Percentiles rank a stretch among this genome's conserved stretches.
phyloP scores from a whole-genome alignment of 768 basidiomycete species.

The Paxillus rubicundulus region DNA sequence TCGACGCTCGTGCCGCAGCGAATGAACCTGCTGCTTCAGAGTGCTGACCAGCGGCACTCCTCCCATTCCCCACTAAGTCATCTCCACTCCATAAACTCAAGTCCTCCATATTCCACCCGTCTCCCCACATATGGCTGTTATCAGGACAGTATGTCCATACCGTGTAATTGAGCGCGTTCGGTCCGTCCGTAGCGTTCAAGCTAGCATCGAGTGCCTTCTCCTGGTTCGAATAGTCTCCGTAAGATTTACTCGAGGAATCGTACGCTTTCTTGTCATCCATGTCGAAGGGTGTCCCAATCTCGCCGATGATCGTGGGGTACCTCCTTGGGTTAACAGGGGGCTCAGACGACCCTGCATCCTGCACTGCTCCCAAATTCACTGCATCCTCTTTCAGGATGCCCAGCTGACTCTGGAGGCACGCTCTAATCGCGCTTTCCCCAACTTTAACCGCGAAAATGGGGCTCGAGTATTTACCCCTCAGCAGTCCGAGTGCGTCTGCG shows the following conservation, averaged over 20 bases:
- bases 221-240: slow-evolving; percentile 76
- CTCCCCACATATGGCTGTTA: slow-evolving; percentile 84
- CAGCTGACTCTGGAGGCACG: slow-evolving; percentile 79
- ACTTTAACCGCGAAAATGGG: slow-evolving; percentile 72
- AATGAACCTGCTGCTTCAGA: neutral
- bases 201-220: slow-evolving; percentile 87
- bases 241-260: slow-evolving; percentile 42
- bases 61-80: slow-evolving; percentile 43
- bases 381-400: slow-evolving; percentile 75
- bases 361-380: slow-evolving; percentile 47
- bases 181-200: slow-evolving; percentile 73
- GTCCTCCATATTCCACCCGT: slow-evolving; percentile 97
- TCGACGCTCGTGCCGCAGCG: slow-evolving; percentile 15
- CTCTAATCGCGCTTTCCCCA: slow-evolving; percentile 81
- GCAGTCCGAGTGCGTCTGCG: slow-evolving; percentile 89
- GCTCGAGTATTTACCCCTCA: slow-evolving; percentile 76
- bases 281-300: slow-evolving; percentile 94
- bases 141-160: slow-evolving; percentile 89
- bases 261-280: slow-evolving; percentile 88
- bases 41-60: neutral
- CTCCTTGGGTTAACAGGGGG: slow-evolving; percentile 3
- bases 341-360: neutral
- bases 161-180: slow-evolving; percentile 74
- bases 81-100: slow-evolving; percentile 83
- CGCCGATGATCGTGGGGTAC: slow-evolving; percentile 91